Evolutionary conservation across 345 rosid species (phyloP), one percentile per base, ranked within the genome.

Genomic region (Euphorbia pulcherrima): DNA sequence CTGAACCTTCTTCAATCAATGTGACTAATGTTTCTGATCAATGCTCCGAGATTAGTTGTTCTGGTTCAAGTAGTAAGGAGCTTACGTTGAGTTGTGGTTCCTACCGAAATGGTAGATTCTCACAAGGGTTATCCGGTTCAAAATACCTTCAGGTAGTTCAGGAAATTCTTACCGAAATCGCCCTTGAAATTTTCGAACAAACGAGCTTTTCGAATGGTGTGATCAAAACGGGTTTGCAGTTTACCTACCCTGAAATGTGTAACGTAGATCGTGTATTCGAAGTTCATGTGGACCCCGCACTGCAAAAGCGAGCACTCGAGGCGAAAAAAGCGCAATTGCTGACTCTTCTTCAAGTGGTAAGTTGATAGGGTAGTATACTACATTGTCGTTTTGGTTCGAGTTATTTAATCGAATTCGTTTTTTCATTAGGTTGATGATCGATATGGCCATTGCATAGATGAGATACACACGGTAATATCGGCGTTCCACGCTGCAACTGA

Each of bases 401-500:
- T 44, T 44, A 44, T 44, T 2, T 44, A 10, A 7, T 44, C 5
- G 50, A 44, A 6, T 44, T 44, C 18, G 16, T 18, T 10, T 23
- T 17, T 67, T 69, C 55, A 62, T 23, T 79, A 90, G 98, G 98
- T 94, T 60, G 99, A 94, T 65, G 92, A 91, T 61, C 81, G 78
- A 62, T 88, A 89, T 75, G 88, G 72, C 74, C 96, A 85, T 63
- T 89, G 99, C 75, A 57, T 86, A 77, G 97, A 89, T 66, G 99
- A 94, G 82, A 80, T 91, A 71, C 99, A 91, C 54, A 94, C 91
- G 6, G 95, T 91, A 63, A 70, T 94, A 72, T 91, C 97, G 39
- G 99, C 99, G 17, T 94, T 94, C 76, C 97, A 94, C 35, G 95
- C 97, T 8, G 97, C 91, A 28, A 91, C 96, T 0, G 97, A 94